Base-by-base conservation (phyloP, 495 filamentous ascomycete species). In the Annulohypoxylon bovei region DNA sequence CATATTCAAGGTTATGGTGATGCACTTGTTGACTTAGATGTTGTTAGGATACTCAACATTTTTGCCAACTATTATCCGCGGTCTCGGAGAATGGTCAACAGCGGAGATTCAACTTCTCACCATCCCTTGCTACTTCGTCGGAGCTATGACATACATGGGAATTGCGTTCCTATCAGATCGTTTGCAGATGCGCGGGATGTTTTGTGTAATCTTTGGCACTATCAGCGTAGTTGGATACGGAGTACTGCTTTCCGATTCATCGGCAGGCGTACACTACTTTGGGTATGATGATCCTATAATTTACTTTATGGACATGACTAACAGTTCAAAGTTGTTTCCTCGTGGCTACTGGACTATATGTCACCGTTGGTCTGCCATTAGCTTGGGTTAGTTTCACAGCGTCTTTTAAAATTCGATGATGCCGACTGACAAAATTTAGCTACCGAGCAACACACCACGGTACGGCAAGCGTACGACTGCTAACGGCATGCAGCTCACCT, bases 11-110 rank as follows among this genome's bases (percentile, higher is more conserved):
- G 7, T n/a, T 8, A 52, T 33, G 4, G 16, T 40, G 4, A 20
- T 18, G 14, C 16, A 1, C 1, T 28, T 30, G 4, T 28, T 70
- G 28, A 60, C 42, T 49, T 20, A 16, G 12, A 57, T 25, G 2
- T n/a, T 18, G 44, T 2, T 35, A 83, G 81, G 90, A 3, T 94
- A 87, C 77, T 88, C 85, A 66, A 92, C 89, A 1, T 94, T 94
- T 71, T 80, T 93, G 3, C 91, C 92, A 0, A 94, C 90, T 22
- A 93, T 94, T 69, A 93, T 94, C 78, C 79, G 86, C 27, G 88
- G 84, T 9, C 85, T 93, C 59, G 89, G 89, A 1, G 72, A 80
- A 14, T 93, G 89, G 85, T 81, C 85, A 0, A 79, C 80, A 0
- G 84, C 90, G 0, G 78, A 91, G 61, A 83, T 91, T 16, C 92